Base-by-base conservation (phyloP, 495 filamentous ascomycete genomes). In the Jackrogersella minutella region DNA sequence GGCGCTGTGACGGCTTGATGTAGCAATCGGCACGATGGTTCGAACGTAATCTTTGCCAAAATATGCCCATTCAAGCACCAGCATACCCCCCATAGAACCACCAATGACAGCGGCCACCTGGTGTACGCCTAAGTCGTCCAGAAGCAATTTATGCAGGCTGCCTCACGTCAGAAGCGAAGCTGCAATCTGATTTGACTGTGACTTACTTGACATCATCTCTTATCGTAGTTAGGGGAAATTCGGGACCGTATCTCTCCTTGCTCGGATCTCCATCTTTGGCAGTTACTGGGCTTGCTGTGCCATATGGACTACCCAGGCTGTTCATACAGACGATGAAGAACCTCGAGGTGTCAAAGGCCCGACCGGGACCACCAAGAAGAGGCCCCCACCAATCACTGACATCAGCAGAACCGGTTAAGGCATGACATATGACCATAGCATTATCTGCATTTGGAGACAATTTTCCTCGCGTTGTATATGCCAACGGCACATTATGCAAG, bases 341-440 rank as follows among this genome's bases (percentile, higher is more conserved):
- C 31, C 92, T 87, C 10, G 91, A 91, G 10, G 88, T 86, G 76
- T 99, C 95, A 72, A 99, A 98, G 1, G 93, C 94, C 69, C 91
- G 90, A 30, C 94, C 93, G 50, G 90, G 85, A 7, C 93, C 92
- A 24, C 93, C 93, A 7, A 98, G 86, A 17, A 99, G 83, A 14
- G 95, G 95, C 5, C 95, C 95, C 95, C 95, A 99, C 95, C 95
- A 99, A 79, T 99, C 95, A 60, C 87, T 86, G 24, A 97, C 95
- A 80, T 99, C 95, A 56, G 95, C 93, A 68, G 93, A 97, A 49
- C 95, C 95, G 33, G 95, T 97, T 67, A 99, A 79, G 37, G 95
- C 95, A 80, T 99, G 95, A 77, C 95, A 99, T 68, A 99, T 96
- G 51, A 99, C 90, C 88, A 99, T 88, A 55, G 85, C 92, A 86